Base-by-base conservation (phyloP, 2,329 filamentous ascomycete genomes). In the Penicillium sp. region DNA sequence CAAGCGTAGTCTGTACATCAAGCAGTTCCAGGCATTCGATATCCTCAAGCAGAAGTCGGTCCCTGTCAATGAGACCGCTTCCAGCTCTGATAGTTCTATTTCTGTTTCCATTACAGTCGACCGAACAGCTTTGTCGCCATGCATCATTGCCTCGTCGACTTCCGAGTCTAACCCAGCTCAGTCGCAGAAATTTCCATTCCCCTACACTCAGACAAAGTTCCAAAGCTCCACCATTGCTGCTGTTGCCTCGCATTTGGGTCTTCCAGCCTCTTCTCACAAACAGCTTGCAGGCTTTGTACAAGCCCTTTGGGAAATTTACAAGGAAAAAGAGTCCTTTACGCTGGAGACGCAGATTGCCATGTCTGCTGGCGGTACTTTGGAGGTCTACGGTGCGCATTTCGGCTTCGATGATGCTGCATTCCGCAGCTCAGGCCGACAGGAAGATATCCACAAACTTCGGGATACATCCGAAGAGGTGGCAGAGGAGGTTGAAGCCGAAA, bases 361-460 rank as follows among this genome's bases (percentile, higher is more conserved):
- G 20, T 57, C 69, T 1, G 52, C 66, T 13, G 69, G 75, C 11
- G 75, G 78, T 18, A 66, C 69, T 2, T 63, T 89, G 1, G 75
- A 82, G 50, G 73, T 86, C 16, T 78, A 79, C 32, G 76, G 75
- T 38, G 81, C 86, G 1, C 77, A 79, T 46, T 83, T 89, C 64
- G 82, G 83, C 57, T 88, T 90, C 74, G 88, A 90, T 72, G 86
- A 89, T 73, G 86, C 87, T 2, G 86, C 87, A 0, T 86, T 83
- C 72, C 80, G 81, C 53, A 87, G 82, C 65, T 78, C 79, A 2
- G 79, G 79, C n/a, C 81, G 87, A 1, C 86, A 89, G 58, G 71
- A 76, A 39, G 82, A 84, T 45, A 76, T 89, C 29, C 86, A 88
- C 64, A 71, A 72, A 7, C 74, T 87, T 13, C 79, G 86, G 24